Percentiles rank a stretch among this genome's conserved stretches.
Evolutionary conservation across 495 filamentous ascomycete genomes (phyloP).

Genomic region (Evernia prunastri): DNA sequence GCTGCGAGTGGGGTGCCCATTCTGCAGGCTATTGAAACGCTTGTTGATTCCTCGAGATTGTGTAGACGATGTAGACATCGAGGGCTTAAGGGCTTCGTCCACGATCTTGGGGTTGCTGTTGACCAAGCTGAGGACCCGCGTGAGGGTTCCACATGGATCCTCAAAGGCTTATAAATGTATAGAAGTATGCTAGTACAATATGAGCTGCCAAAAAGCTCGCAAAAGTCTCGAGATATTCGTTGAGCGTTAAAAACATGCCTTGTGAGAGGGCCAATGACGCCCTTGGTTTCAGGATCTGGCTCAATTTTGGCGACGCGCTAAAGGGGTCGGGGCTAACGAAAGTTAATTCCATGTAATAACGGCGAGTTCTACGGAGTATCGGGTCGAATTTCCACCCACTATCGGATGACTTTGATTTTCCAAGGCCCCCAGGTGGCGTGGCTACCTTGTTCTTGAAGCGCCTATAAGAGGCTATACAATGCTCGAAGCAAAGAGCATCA

Average conservation of each 20-base stretch:
- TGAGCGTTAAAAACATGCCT: slow-evolving; percentile 7
- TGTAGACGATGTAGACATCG: slow-evolving; percentile 50
- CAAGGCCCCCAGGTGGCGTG: background rate
- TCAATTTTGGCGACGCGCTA: slow-evolving; percentile 2
- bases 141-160: slow-evolving; percentile 14
- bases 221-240: background rate
- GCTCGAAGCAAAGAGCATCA: background rate
- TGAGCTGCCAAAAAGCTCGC: background rate
- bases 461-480: background rate
- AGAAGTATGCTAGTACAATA: background rate
- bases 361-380: no score
- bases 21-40: slow-evolving; percentile 51
- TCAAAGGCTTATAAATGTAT: background rate
- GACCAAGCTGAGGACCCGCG: slow-evolving; percentile 8
- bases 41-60: slow-evolving; percentile 49
- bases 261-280: slow-evolving; percentile 1
- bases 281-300: background rate
- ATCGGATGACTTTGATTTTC: background rate
- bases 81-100: slow-evolving; percentile 17
- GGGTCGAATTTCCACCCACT: background rate
- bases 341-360: background rate
- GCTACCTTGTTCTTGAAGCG: background rate
- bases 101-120: slow-evolving; percentile 12
- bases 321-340: slow-evolving; percentile 1
- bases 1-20: slow-evolving; percentile 46